Conservation (phyloP, 2,329 filamentous ascomycete species). For the Diaporthe batatas region DNA sequence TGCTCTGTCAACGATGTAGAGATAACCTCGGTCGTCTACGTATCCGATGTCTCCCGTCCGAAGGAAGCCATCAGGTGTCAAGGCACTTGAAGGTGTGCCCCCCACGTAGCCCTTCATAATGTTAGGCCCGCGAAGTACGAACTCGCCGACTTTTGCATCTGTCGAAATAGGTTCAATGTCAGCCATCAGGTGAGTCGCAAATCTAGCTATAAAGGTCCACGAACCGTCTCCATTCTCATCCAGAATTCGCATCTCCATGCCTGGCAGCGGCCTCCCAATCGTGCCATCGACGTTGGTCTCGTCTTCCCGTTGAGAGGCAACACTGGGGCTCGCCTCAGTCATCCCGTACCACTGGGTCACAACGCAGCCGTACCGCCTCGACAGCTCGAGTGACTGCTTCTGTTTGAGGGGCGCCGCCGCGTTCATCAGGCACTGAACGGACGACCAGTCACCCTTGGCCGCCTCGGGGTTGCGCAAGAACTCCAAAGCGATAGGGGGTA, state of each 20-base stretch:
- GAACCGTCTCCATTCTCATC: constrained; percentile 34
- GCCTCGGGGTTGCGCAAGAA: constrained; percentile 36
- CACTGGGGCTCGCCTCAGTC: constrained; percentile 41
- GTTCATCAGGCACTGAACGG: constrained; percentile 44
- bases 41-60: constrained; percentile 39
- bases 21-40: constrained; percentile 33
- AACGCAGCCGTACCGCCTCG: constrained; percentile 27
- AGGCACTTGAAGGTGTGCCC: neutral
- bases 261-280: constrained; percentile 36
- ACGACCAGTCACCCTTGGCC: constrained; percentile 36
- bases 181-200: too few species aligned
- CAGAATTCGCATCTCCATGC: constrained; percentile 37
- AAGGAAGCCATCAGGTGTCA: constrained; percentile 32
- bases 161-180: too few species aligned
- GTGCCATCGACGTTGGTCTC: constrained; percentile 26
- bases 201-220: neutral
- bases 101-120: constrained; percentile 39
- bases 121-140: constrained; percentile 37
- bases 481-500: constrained; percentile 39
- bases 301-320: constrained; percentile 39
- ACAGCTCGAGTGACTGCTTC: constrained; percentile 34
- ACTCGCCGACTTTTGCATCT: constrained; percentile 36
- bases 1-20: constrained; percentile 37
- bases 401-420: constrained; percentile 44
- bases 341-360: constrained; percentile 44